phyloP scores from a whole-genome alignment of 495 filamentous ascomycete genomes.

The Cladorrhinum samala region DNA sequence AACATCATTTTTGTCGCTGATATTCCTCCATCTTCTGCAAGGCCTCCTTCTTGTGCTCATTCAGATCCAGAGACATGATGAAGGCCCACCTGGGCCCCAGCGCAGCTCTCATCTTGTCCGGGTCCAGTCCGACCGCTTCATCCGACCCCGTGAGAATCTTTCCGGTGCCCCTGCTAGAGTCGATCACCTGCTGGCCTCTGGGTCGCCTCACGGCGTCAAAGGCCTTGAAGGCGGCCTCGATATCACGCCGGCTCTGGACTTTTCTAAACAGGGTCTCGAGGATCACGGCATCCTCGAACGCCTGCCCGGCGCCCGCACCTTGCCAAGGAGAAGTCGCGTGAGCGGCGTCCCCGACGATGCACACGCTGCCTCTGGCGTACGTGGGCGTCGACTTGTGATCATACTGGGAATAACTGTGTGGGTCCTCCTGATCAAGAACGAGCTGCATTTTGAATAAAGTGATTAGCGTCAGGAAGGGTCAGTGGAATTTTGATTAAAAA shows the following conservation, averaged over 20 bases:
- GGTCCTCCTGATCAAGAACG: background rate
- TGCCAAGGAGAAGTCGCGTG: slow-evolving; percentile 39
- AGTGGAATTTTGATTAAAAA: too few relatives aligned
- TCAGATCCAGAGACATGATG: slow-evolving; percentile 15
- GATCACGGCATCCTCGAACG: slow-evolving; percentile 36
- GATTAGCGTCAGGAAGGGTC: too few relatives aligned
- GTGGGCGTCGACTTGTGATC: slow-evolving; percentile 16
- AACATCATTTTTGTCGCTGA: too few relatives aligned
- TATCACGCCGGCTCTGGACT: background rate
- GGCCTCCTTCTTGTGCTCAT: slow-evolving; percentile 18
- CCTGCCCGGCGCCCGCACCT: slow-evolving; percentile 37
- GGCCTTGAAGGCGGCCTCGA: slow-evolving; percentile 9
- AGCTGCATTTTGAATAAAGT: too few relatives aligned
- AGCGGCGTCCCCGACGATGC: slow-evolving; percentile 38
- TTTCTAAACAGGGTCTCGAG: slow-evolving; percentile 1
- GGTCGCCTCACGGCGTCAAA: slow-evolving; percentile 20
- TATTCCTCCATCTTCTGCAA: slow-evolving; percentile 10
- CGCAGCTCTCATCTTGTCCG: background rate
- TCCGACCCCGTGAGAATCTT: slow-evolving; percentile 4
- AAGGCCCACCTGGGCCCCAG: slow-evolving; percentile 18
- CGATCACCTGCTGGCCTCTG: slow-evolving; percentile 19
- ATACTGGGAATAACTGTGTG: background rate
- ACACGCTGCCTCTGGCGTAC: slow-evolving; percentile 24
- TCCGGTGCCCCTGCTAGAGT: slow-evolving; percentile 27
- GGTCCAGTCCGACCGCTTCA: slow-evolving; percentile 4